Evolutionary conservation across 257 asterid species (phyloP), one percentile per base, ranked within the genome.

Genomic region (Capsicum chinense): DNA sequence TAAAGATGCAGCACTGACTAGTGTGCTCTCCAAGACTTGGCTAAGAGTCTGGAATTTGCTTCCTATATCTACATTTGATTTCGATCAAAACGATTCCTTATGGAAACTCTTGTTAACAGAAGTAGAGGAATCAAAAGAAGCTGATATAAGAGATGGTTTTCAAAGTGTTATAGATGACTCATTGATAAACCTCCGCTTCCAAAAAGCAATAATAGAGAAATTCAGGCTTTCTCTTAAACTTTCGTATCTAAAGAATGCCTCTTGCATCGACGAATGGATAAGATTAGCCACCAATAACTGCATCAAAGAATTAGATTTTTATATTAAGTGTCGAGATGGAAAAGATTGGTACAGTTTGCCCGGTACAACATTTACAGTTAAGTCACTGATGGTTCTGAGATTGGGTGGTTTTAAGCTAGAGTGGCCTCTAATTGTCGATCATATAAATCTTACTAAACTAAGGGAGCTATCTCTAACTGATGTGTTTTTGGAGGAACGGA

Each of bases 11-110:
- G 78, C 78, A 37, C 54, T 15, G 39, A 68, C 54, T 39, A 39
- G 54, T 39, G 78, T 68, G 52, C 78, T 68, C 54, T 68, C 78
- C 52, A 68, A 68, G 54, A 68, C 78, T 3, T 39, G 78, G 78
- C 78, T 69, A 12, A 69, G 39, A 37, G 15, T 69, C 26, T 69
- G 78, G 78, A 69, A 69, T 39, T 69, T 44, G 78, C 78, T 69
- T 69, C 78, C 78, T 69, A 7, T 69, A 69, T 39, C 16, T 39
- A 37, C 54, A 15, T 39, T 69, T 69, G 78, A 69, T 39, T 69
- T 69, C 5, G 0, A 44, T 16, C 7, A 68, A 15, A 15, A 39
- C 13, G 7, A 14, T 68, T 37, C 50, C 78, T 14, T 69, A 69
- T 7, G 33, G 54, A 42, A 69, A 39, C 56, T 37, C 54, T 9